phyloP scores from a whole-genome alignment of 805 yeast genomes.

The Metschnikowia kunwiensis region DNA sequence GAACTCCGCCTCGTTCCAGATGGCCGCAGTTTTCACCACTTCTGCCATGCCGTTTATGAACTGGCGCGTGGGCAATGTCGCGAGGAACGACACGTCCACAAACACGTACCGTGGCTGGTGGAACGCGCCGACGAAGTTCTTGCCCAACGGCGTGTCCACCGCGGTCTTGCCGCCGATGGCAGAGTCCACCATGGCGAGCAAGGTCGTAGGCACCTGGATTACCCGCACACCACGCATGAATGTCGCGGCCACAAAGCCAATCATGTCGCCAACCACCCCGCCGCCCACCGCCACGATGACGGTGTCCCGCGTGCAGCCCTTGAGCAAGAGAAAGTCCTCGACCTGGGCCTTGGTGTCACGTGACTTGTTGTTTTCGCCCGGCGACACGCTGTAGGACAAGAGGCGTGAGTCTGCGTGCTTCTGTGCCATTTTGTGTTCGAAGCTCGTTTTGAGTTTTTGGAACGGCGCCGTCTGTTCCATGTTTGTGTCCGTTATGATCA shows the following conservation, averaged over 20 bases:
- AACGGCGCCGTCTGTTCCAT: conserved; percentile 65
- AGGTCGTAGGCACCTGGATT: conserved; percentile 89
- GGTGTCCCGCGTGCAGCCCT: conserved; percentile 96
- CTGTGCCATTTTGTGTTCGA: conserved; percentile 35
- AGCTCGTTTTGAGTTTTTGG: conserved; percentile 41
- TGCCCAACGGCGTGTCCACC: conserved; percentile 93
- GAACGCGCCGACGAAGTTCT: conserved; percentile 93
- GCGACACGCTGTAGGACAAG: conserved; percentile 71
- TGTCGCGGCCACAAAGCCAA: conserved; percentile 98
- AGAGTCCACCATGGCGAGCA: conserved; percentile 96
- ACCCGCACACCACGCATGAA: conserved; percentile 97
- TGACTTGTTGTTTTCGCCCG: conserved; percentile 90
- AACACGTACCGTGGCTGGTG: conserved; percentile 93
- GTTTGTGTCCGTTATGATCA: conserved; percentile 83
- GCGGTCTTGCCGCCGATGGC: conserved; percentile 99
- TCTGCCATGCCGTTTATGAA: conserved; percentile 98
- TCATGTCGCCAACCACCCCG: conserved; percentile 98
- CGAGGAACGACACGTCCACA: conserved; percentile 83
- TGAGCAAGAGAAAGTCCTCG: conserved; percentile 77
- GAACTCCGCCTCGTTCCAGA: conserved; percentile 92
- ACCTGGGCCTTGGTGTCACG: conserved; percentile 88
- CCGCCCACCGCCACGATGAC: conserved; percentile 95
- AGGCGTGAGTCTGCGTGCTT: conserved; percentile 58
- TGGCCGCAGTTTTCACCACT: conserved; percentile 96
- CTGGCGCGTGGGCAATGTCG: conserved; percentile 87